phyloP scores from a whole-genome alignment of 2,329 filamentous ascomycete genomes.

The Delphinella strobiligena region DNA sequence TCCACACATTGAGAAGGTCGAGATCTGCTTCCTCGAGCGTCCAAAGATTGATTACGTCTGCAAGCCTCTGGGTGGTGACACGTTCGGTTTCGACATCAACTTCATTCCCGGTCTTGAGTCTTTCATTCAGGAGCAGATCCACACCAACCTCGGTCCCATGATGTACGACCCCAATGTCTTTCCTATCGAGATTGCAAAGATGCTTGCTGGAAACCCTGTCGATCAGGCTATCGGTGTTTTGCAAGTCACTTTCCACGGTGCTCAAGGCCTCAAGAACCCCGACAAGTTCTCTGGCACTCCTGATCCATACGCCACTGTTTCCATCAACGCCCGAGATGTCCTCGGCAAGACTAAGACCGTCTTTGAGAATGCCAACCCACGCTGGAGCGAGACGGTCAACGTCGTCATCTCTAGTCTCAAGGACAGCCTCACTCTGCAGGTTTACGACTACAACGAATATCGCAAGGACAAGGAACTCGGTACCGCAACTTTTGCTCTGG shows the following conservation, averaged over 20 bases:
- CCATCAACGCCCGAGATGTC: conserved; percentile 68
- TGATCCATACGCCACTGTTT: conserved; percentile 79
- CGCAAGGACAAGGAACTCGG: conserved; percentile 95
- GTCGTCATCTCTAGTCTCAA: conserved; percentile 86
- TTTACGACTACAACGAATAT: conserved; percentile 91
- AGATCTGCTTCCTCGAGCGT: conserved; percentile 85
- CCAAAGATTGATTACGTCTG: conserved; percentile 93
- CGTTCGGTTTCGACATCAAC: conserved; percentile 95
- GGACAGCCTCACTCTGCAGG: conserved; percentile 70
- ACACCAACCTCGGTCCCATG: conserved; percentile 86
- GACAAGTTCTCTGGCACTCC: conserved; percentile 88
- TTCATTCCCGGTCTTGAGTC: conserved; percentile 89
- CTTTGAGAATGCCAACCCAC: conserved; percentile 71
- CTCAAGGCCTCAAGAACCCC: conserved; percentile 83
- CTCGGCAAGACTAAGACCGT: conserved; percentile 84
- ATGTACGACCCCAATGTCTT: conserved; percentile 98
- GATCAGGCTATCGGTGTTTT: conserved; percentile 94
- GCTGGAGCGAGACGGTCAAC: conserved; percentile 96
- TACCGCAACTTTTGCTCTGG: conserved; percentile 70
- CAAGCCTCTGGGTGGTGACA: conserved; percentile 92
- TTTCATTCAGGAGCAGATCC: conserved; percentile 94
- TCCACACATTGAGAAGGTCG: conserved; percentile 86
- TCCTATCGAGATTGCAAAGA: conserved; percentile 95
- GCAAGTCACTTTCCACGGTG: conserved; percentile 81
- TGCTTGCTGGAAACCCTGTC: conserved; percentile 85